Base-by-base conservation (phyloP, 2,329 filamentous ascomycete species). In the Chrysosphaeria jannelii region DNA sequence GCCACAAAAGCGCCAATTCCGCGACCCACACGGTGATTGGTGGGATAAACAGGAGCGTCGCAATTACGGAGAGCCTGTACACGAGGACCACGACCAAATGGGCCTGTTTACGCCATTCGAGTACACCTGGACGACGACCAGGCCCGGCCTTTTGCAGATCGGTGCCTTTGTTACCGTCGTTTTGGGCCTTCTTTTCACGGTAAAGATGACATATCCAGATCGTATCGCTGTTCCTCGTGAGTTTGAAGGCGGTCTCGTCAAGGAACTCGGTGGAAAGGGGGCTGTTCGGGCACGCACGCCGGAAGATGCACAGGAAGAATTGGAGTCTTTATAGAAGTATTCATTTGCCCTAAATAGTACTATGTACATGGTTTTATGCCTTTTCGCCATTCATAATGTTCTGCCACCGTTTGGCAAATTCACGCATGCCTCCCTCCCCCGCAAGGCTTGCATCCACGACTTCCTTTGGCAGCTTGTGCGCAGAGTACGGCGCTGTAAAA, bases 31-130 rank as follows among this genome's bases (percentile, higher is more conserved):
- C 43, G 81, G 48, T 40, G 67, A 75, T 41, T 97, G 78, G 76
- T 93, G 78, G 75, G 81, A 97, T 48, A 71, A 78, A 46, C 85
- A 97, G 50, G 85, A 93, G 47, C 68, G 79, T 42, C 65, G 85
- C 39, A 93, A 97, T 57, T 93, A 74, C 43, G 79, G 79, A 46
- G 88, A 97, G 47, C 75, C 81, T 8, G 64, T 89, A 24, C 81
- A 97, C 46, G 88, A 97, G 47, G 85, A 97, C 45, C 71, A 91
- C 46, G 88, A 97, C 43, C 57, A 78, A 27, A 55, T 93, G 27
- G 79, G 78, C 35, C 69, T 90, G 32, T 81, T 97, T 48, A 70
- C 74, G 23, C 64, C 76, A 3, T 66, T 85, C 43, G 68, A 79
- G 37, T 93, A 97, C 51, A 85, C 66, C 26, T 81, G 85, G 55